These are phyloP conservation scores for Babesia ovata DNA, from an alignment of 169 alveolate species.

Conservation along the genomic window DNA sequence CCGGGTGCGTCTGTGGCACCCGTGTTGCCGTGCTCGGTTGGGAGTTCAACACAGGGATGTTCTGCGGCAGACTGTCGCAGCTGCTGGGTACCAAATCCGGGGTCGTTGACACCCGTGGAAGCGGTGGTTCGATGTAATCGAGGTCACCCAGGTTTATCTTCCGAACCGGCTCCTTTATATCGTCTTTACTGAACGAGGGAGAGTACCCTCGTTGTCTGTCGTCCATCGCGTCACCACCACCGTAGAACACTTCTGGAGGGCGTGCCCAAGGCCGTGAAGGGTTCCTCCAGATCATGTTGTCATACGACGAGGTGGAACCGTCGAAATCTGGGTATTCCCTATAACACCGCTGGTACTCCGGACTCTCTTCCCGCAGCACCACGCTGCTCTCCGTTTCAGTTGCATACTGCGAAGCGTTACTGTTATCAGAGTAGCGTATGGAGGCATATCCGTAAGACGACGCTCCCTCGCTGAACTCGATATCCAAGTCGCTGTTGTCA, in stretches of 20 bases:
- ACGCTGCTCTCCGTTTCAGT: conserved; percentile 10
- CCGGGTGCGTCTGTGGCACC: too few relatives aligned
- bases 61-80: too few relatives aligned
- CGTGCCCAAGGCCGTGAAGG: neutral
- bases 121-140: neutral
- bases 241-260: neutral
- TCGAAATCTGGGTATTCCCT: neutral
- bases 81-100: conserved; percentile 9
- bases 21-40: too few relatives aligned
- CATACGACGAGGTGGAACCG: neutral
- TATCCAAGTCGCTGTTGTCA: neutral
- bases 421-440: neutral
- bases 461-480: neutral
- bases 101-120: conserved; percentile 7
- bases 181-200: neutral
- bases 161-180: neutral
- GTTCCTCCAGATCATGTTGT: neutral
- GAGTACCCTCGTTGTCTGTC: neutral
- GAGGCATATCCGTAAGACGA: neutral
- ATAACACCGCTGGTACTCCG: too few relatives aligned
- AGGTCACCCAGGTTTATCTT: conserved; percentile 22
- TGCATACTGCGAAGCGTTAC: neutral
- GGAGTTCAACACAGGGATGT: too few relatives aligned
- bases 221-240: neutral
- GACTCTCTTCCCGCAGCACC: neutral